Conservation (phyloP, 805 yeast species). For the Zygosaccharomyces lentus region DNA sequence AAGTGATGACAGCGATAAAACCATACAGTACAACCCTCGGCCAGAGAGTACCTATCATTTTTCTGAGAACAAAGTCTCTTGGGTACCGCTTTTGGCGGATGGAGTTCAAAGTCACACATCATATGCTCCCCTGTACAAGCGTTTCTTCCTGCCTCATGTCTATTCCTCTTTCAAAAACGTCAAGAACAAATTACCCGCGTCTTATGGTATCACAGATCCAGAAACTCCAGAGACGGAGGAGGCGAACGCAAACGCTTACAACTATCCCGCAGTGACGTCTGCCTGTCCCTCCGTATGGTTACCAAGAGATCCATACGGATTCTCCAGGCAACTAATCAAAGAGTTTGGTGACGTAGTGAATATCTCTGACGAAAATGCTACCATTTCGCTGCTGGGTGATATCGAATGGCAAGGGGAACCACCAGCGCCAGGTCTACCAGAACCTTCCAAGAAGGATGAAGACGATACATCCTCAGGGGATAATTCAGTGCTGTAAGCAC, state of each 20-base stretch:
- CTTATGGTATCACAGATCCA: constrained; percentile 48
- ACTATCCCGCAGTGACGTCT: constrained; percentile 68
- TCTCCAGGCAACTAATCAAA: constrained; percentile 57
- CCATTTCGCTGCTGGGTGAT: constrained; percentile 48
- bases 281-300: constrained; percentile 82
- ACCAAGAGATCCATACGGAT: constrained; percentile 84
- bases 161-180: constrained; percentile 48
- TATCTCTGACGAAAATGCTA: constrained; percentile 65
- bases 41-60: constrained; percentile 8
- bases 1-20: constrained; percentile 10
- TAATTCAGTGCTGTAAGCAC: neutral
- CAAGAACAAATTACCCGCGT: constrained; percentile 53
- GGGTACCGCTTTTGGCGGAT: constrained; percentile 67
- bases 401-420: constrained; percentile 49
- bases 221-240: constrained; percentile 39
- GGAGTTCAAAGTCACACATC: constrained; percentile 39
- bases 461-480: constrained; percentile 10
- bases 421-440: constrained; percentile 34
- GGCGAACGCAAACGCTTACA: constrained; percentile 57
- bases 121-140: constrained; percentile 40
- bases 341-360: constrained; percentile 52
- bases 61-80: constrained; percentile 24
- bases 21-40: constrained; percentile 7
- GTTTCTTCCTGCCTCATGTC: constrained; percentile 54
- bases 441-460: constrained; percentile 14